A percentile compares a stretch with the other conserved stretches of the same genome.
Conservation (phyloP, 139 green algal genomes). For the Chlorella sp. region DNA sequence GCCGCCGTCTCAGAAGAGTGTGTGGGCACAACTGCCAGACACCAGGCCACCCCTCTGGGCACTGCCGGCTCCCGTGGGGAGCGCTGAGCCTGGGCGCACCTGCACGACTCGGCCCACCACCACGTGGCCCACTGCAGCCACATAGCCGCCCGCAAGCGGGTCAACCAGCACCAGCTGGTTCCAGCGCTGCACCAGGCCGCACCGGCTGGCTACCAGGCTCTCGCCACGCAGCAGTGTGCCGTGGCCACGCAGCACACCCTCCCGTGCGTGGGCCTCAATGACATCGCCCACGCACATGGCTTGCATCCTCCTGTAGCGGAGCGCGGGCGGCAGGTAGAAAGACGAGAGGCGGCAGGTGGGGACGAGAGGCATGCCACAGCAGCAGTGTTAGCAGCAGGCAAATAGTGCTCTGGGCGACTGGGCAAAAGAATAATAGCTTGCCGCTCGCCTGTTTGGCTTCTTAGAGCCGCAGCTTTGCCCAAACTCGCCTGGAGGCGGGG, state of each 20-base stretch:
- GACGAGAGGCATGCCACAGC: too few species aligned
- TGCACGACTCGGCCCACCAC: constrained; percentile 8
- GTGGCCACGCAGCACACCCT: constrained; percentile 4
- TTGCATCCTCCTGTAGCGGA: not conserved
- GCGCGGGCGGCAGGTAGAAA: not conserved
- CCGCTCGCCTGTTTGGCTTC: too few species aligned
- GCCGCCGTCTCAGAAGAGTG: too few species aligned
- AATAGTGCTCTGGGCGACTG: too few species aligned
- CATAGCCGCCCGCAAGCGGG: not conserved
- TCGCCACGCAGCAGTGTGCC: not conserved
- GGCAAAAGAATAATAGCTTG: too few species aligned
- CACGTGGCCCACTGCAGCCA: constrained; percentile 6
- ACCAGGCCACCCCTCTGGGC: too few species aligned
- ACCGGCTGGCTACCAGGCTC: constrained; percentile 15
- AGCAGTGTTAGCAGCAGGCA: too few species aligned
- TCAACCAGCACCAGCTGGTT: constrained; percentile 27
- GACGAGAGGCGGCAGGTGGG: too few species aligned
- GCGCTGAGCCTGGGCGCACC: not conserved
- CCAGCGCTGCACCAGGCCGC: not conserved
- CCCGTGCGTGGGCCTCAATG: not conserved
- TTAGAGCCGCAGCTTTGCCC: too few species aligned
- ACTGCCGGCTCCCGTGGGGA: too few species aligned
- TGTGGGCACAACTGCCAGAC: too few species aligned
- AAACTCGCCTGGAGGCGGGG: too few species aligned
- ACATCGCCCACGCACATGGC: not conserved